Evolutionary conservation across 352 stramenopile species (phyloP), one percentile per base, ranked within the genome.

Genomic region (Saprolegnia parasitica): DNA sequence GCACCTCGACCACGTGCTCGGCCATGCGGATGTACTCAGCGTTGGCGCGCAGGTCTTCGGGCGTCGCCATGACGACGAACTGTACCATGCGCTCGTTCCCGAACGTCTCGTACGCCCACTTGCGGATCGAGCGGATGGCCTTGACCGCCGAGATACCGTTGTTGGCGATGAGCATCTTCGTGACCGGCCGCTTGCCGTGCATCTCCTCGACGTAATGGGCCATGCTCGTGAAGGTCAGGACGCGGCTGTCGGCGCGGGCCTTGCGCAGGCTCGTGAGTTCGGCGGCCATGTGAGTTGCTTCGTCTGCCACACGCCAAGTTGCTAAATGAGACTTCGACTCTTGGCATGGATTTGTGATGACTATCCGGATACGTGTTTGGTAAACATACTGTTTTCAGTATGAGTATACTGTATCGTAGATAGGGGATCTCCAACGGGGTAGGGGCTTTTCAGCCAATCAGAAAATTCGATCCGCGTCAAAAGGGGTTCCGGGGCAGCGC

Each of bases 1-100:
- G 98, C 57, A 99, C 98, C 78, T 99, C 97, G 32, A 99, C 96
- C 55, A 99, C 98, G 74, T 99, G 91, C 77, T 99, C 97, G 57
- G 94, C 97, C 96, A 99, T 99, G 70, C 98, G 96, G 74, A 99
- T 99, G 85, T 99, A 99, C 84, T 99, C 98, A 32, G 98, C 98
- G 76, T 99, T 99, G 26, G 98, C 97, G 62, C 96, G 85, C 55
- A 99, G 80, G 86, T 99, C 98, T 72, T 99, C 98, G 4, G 98
- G 97, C 54, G 98, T 99, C 1, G 98, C 97, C 98, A 99, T 99
- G 49, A 99, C 97, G 16, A 99, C 96, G 79, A 99, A 99, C 11
- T 86, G 88, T 65, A 99, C 83, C 71, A 89, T 86, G 73, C 90
- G 85, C 64, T 98, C 93, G 71, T 97, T 85, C 29, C 87, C 84